Evolutionary conservation across 2,329 filamentous ascomycete species (phyloP).

Genomic region (Trichoderma simmonsii): DNA sequence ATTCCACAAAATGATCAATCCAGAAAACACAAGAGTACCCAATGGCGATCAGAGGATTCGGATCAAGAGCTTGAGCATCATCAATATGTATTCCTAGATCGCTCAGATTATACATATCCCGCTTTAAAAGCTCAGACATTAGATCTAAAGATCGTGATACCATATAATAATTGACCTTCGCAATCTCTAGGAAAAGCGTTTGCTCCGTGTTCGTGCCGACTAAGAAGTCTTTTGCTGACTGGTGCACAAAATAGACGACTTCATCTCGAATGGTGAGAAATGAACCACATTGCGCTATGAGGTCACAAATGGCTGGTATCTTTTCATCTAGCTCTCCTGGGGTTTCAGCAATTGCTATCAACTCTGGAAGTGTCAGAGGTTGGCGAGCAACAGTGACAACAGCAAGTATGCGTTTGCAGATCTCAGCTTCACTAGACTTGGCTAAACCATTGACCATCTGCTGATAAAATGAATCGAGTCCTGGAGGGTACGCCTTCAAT

Average conservation of each 20-base stretch:
- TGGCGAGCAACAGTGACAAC: conserved; percentile 30
- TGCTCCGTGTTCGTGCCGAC: conserved; percentile 23
- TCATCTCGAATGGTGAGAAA: conserved; percentile 35
- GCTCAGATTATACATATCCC: not conserved
- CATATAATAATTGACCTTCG: not conserved
- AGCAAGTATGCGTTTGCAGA: conserved; percentile 36
- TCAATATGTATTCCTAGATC: not conserved
- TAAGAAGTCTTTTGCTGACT: conserved; percentile 45
- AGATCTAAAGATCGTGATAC: not conserved
- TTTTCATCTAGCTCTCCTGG: not conserved
- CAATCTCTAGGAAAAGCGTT: conserved; percentile 28
- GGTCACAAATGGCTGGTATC: conserved; percentile 23
- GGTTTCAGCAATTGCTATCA: not conserved
- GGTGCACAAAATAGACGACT: conserved; percentile 39
- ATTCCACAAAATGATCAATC: not conserved
- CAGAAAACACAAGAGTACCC: not conserved
- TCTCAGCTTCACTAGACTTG: conserved; percentile 19
- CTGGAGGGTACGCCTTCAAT: conserved; percentile 31
- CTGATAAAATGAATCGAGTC: conserved; percentile 36
- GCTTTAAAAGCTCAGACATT: not conserved
- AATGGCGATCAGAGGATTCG: not conserved
- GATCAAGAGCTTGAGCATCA: not conserved
- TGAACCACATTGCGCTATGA: conserved; percentile 37
- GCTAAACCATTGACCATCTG: conserved; percentile 37
- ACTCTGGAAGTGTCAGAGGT: conserved; percentile 36